phyloP scores from a whole-genome alignment of 495 filamentous ascomycete species.

The Elaphomyces granulatus region DNA sequence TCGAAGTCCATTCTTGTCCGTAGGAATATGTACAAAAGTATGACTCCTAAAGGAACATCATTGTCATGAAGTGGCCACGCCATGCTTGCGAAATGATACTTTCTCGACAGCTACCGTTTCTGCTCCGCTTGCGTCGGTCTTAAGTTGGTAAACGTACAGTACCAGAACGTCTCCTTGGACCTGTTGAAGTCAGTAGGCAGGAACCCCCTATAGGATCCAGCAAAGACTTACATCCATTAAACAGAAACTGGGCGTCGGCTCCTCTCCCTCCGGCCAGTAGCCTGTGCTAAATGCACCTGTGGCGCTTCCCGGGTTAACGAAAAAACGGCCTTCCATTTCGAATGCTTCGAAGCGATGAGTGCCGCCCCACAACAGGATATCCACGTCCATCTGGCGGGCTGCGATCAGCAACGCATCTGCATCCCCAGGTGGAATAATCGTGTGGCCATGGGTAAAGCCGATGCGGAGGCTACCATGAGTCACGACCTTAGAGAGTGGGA shows the following conservation, averaged over 20 bases:
- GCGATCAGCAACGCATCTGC: constrained; percentile 85
- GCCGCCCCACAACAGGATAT: constrained; percentile 95
- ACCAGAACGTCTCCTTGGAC: constrained; percentile 96
- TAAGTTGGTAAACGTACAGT: constrained; percentile 92
- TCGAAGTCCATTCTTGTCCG: too few species aligned
- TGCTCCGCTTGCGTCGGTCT: constrained; percentile 72
- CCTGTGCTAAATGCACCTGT: constrained; percentile 70
- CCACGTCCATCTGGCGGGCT: constrained; percentile 89
- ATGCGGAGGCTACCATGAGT: constrained; percentile 87
- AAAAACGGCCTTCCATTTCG: constrained; percentile 97
- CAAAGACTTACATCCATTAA: constrained; percentile 83
- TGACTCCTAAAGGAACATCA: constrained; percentile 5
- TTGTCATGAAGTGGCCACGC: constrained; percentile 21
- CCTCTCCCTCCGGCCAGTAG: constrained; percentile 58
- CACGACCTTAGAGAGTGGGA: constrained; percentile 85
- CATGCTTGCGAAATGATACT: constrained; percentile 88
- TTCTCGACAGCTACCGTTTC: constrained; percentile 96
- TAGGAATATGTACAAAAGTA: constrained; percentile 21
- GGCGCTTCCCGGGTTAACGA: constrained; percentile 93
- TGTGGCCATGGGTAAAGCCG: constrained; percentile 94
- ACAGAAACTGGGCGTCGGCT: constrained; percentile 88
- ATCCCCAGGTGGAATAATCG: constrained; percentile 81
- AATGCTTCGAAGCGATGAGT: constrained; percentile 96
- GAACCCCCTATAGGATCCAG: background rate
- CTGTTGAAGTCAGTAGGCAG: constrained; percentile 28